Percentiles rank a stretch among this genome's conserved stretches.
Evolutionary conservation across 1,139 yeast genomes (phyloP).

Genomic region (Fermentozyma sake): DNA sequence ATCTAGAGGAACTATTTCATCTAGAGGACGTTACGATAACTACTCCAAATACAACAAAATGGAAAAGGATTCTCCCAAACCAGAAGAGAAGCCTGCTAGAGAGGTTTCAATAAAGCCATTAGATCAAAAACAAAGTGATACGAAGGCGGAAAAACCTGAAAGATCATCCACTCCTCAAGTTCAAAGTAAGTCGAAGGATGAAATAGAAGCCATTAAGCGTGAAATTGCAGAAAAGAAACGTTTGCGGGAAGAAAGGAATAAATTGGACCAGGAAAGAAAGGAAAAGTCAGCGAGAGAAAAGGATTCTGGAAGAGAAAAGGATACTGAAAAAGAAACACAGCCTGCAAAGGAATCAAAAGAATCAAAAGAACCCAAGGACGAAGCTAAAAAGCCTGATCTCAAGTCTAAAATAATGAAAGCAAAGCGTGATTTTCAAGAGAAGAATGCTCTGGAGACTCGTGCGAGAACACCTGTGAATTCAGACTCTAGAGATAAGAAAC

Average conservation of each 20-base stretch:
- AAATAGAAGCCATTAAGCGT: too few relatives aligned
- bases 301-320: conserved; percentile 1
- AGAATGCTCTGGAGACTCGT: too few relatives aligned
- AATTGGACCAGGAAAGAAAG: not conserved
- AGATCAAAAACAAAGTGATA: too few relatives aligned
- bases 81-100: too few relatives aligned
- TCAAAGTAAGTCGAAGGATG: too few relatives aligned
- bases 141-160: too few relatives aligned
- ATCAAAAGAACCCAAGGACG: conserved; percentile 1
- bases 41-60: conserved; percentile 22
- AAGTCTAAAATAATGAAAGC: conserved; percentile 21
- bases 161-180: too few relatives aligned
- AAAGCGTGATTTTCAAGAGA: conserved; percentile 17
- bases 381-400: conserved; percentile 8
- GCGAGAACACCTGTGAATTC: too few relatives aligned
- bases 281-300: conserved; percentile 1
- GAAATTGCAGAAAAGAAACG: too few relatives aligned
- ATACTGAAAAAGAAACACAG: conserved; percentile 2
- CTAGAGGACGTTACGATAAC: conserved; percentile 16
- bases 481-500: too few relatives aligned
- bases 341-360: conserved; percentile 6
- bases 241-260: too few relatives aligned
- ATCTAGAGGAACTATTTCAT: conserved; percentile 12
- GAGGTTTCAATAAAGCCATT: too few relatives aligned
- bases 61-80: conserved; percentile 1